phyloP scores from a whole-genome alignment of 1,284 basidiomycete genomes.

The Puccinia hordei region DNA sequence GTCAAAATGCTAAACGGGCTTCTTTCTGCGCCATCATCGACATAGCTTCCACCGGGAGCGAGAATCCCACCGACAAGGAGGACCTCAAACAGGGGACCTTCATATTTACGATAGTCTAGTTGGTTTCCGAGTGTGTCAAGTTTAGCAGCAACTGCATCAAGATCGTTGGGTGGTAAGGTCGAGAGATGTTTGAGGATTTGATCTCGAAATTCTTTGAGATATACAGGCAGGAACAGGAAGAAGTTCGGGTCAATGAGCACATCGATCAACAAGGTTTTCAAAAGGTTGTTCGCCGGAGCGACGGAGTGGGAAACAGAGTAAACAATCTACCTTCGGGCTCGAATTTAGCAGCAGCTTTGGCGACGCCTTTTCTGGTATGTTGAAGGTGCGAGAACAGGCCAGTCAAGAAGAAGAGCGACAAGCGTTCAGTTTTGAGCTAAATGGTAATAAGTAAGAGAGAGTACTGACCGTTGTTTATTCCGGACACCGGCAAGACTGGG shows the following conservation, averaged over 20 bases:
- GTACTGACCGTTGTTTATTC: slow-evolving; percentile 61
- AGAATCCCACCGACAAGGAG: slow-evolving; percentile 89
- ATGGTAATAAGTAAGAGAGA: background rate
- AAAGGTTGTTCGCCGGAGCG: background rate
- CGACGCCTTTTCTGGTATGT: slow-evolving; percentile 57
- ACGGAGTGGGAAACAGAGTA: background rate
- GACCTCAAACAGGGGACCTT: slow-evolving; percentile 90
- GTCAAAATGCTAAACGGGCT: slow-evolving; percentile 77
- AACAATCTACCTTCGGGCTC: slow-evolving; percentile 62
- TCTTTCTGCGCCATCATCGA: slow-evolving; percentile 79
- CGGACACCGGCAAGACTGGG: slow-evolving; percentile 62
- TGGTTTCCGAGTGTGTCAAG: slow-evolving; percentile 63
- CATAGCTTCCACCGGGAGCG: slow-evolving; percentile 87
- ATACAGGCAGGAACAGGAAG: background rate
- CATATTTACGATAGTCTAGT: slow-evolving; percentile 86
- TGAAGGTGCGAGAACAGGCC: background rate
- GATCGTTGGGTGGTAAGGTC: slow-evolving; percentile 75
- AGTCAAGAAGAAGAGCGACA: background rate
- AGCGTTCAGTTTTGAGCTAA: background rate
- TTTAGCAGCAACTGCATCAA: slow-evolving; percentile 78
- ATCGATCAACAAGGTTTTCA: background rate
- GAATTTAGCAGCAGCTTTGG: slow-evolving; percentile 64
- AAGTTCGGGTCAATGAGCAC: background rate
- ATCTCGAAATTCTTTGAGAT: slow-evolving; percentile 80
- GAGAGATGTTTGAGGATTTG: slow-evolving; percentile 91